Evolutionary conservation across 495 filamentous ascomycete genomes (phyloP), one percentile per base, ranked within the genome.

Genomic region (Lasiosphaeria miniovina): DNA sequence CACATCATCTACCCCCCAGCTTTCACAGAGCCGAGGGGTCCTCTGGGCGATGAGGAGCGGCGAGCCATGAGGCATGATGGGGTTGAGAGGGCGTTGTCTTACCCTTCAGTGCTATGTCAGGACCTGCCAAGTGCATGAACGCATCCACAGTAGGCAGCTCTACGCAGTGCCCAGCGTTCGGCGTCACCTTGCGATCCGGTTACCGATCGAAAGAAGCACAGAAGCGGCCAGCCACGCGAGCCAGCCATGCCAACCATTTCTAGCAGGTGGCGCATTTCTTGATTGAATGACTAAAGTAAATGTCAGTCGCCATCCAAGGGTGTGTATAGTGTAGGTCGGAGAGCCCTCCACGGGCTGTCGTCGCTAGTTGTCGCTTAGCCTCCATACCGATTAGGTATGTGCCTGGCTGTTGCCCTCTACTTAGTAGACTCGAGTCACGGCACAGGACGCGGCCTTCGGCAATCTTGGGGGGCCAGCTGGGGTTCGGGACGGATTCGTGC

Each of bases 1-100:
- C 69, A 72, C 68, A 63, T 72, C 71, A 70, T 68, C 62, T 60
- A 43, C 51, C 59, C 63, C 62, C 60, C 68, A 64, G 55, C 63
- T 68, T 66, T 62, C 50, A 53, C 53, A 52, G 58, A 63, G 54
- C 40, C 51, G 60, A 61, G 61, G 65, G 61, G 48, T 61, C 41
- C 43, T 63, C 54, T 62, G 63, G 55, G 64, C 38, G 58, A 68
- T 61, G 56, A 41, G 17, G 63, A 55, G 63, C 34, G 60, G 58
- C 61, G 63, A 63, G 58, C 65, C 65, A 68, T 68, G 65, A 65
- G 61, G 60, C 63, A 49, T 57, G 59, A 57, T 60, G 59, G 51
- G 61, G 57, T 52, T 52, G 55, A 53, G 11, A 53, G 56, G 65
- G 46, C 43, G 49, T 56, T 64, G 68, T 70, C 68, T 68, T 65